phyloP scores from a whole-genome alignment of 2,329 filamentous ascomycete species.

The Xylaria sp. region DNA sequence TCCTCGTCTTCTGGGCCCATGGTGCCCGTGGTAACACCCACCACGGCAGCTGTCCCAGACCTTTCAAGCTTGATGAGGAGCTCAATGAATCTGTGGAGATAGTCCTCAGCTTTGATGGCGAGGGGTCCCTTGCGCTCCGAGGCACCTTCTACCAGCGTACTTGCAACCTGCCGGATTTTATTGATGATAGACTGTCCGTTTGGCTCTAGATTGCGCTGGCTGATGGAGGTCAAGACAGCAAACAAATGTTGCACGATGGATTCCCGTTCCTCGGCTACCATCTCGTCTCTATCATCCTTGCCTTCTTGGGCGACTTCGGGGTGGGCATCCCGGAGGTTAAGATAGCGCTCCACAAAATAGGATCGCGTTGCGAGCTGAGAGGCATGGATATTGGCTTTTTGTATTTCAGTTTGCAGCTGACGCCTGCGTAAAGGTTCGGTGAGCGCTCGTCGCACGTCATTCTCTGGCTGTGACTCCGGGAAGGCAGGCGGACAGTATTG shows the following conservation, averaged over 20 bases:
- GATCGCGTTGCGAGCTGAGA: constrained; percentile 84
- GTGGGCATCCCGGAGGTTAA: constrained; percentile 77
- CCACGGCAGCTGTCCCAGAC: constrained; percentile 58
- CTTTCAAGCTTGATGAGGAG: constrained; percentile 80
- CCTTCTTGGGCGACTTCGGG: constrained; percentile 37
- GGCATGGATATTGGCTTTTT: constrained; percentile 89
- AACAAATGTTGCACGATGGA: constrained; percentile 84
- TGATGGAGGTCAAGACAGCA: constrained; percentile 78
- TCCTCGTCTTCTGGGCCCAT: constrained; percentile 74
- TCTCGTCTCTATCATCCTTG: constrained; percentile 60
- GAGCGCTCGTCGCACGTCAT: constrained; percentile 63
- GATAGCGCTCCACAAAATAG: constrained; percentile 88
- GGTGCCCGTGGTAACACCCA: constrained; percentile 46
- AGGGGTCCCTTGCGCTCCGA: constrained; percentile 63
- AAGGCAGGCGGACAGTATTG: constrained; percentile 65
- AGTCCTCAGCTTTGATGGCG: constrained; percentile 72
- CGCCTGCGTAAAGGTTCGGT: constrained; percentile 62
- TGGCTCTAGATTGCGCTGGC: constrained; percentile 86
- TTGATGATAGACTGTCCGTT: constrained; percentile 74
- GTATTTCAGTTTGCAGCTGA: constrained; percentile 83
- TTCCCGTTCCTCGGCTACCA: constrained; percentile 81
- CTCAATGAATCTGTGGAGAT: constrained; percentile 77
- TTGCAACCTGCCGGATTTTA: constrained; percentile 87
- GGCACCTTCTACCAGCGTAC: constrained; percentile 75
- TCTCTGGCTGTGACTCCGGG: constrained; percentile 57